Base-by-base conservation (phyloP, 1,139 yeast genomes). In the Yamadazyma dendronema region DNA sequence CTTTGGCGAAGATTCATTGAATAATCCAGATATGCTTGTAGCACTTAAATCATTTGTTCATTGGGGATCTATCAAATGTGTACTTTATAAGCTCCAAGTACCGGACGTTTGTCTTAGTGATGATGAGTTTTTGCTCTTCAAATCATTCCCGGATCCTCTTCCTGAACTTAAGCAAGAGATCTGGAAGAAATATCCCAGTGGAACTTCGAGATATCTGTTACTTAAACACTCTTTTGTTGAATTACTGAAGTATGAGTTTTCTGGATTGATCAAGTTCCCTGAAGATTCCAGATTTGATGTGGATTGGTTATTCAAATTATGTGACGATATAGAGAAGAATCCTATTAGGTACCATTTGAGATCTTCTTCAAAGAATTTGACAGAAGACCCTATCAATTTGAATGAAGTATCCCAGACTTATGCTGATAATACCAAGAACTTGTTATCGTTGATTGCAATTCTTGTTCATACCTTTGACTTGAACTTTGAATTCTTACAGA, bases 1-100 rank as follows among this genome's bases (percentile, higher is more conserved):
- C 40, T 74, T 65, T 42, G 79, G 78, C 1, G 57, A 54, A 5
- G 71, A 61, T 2, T 69, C 74, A 0, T 46, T 74, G 22, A 53
- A 53, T 14, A 65, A 73, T 32, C 61, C 61, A 1, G 73, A 69
- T 33, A 73, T 75, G 13, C 63, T 73, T 40, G 61, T 69, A 28
- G 77, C 81, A 0, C 56, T 77, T 31, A 70, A 76, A 44, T 72
- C 78, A 32, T 75, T 76, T 46, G 75, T 72, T 14, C 81, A 77
- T 52, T 77, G 81, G 81, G 77, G 77, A 14, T 71, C 74, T 35
- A 74, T 73, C 35, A 65, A 67, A 42, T 79, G 80, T 4, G 56
- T 75, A 8, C 54, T 77, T 32, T 62, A 66, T 45, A 65, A 63
- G 42, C 50, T 76, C 34, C 68, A 63, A 2, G 61, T 76, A 2